A percentile compares a stretch with the other conserved stretches of the same genome.
phyloP scores from a whole-genome alignment of 1,139 yeast genomes.

The Scheffersomyces segobiensis region DNA sequence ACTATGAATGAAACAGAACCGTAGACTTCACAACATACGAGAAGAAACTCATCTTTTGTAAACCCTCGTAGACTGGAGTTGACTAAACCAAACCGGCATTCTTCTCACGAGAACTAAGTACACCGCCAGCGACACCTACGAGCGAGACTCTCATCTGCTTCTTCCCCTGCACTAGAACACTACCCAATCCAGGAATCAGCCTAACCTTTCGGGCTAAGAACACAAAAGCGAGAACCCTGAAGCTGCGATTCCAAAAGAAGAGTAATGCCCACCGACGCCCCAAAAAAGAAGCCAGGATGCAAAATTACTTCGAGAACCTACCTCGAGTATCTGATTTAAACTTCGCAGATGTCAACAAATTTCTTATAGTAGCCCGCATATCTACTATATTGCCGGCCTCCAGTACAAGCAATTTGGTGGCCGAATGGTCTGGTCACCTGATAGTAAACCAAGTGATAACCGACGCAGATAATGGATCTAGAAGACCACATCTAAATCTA shows the following conservation, averaged over 20 bases:
- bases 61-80: background rate
- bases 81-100: too few relatives aligned
- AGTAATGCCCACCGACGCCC: background rate
- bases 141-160: background rate
- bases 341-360: background rate
- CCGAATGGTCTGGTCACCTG: background rate
- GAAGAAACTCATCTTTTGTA: background rate
- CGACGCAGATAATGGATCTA: background rate
- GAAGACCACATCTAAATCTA: too few relatives aligned
- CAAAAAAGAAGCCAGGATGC: background rate
- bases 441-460: background rate
- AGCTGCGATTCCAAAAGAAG: background rate
- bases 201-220: background rate
- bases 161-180: background rate
- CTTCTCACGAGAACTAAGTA: background rate
- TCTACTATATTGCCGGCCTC: background rate
- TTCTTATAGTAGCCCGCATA: background rate
- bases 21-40: background rate
- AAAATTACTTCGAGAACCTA: background rate
- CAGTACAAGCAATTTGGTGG: background rate
- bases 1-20: background rate
- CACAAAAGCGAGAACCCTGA: background rate
- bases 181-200: background rate
- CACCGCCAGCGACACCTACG: background rate
- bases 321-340: background rate